phyloP scores from a whole-genome alignment of 1,139 yeast species.

The Candida tropicalis region DNA sequence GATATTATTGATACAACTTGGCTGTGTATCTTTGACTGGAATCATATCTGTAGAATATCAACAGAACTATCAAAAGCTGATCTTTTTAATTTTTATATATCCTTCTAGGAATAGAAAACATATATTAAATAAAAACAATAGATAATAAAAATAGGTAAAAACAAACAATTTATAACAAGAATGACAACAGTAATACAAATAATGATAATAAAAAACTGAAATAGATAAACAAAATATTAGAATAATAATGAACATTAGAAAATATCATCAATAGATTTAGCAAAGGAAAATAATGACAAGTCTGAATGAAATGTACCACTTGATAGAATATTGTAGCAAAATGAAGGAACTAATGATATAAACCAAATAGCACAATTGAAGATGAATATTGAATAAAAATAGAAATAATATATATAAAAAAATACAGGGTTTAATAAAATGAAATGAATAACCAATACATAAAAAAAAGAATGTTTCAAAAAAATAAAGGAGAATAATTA shows the following conservation, averaged over 20 bases:
- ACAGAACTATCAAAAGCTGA: no score
- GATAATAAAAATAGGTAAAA: neutral
- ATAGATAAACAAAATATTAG: conserved; percentile 2
- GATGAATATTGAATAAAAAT: conserved; percentile 6
- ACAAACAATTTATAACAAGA: no score
- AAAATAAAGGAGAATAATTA: conserved; percentile 8
- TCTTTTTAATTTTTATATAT: neutral
- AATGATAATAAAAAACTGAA: conserved; percentile 9
- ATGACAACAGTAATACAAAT: conserved; percentile 8
- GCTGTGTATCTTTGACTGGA: no score
- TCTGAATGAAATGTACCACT: no score
- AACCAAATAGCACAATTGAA: neutral
- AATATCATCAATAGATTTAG: no score
- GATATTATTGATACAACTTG: conserved; percentile 3
- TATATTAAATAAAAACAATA: neutral
- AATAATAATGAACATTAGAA: neutral
- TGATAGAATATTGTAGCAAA: no score
- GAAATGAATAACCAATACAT: conserved; percentile 1
- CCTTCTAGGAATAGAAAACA: neutral
- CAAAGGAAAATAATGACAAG: no score
- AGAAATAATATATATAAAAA: conserved; percentile 1
- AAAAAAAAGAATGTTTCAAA: neutral
- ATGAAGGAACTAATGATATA: no score
- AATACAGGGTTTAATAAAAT: conserved; percentile 5
- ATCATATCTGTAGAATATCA: no score